Evolutionary conservation across 108 stramenopile genomes (phyloP), one percentile per base, ranked within the genome.

Genomic region (Nitzschia sp.): DNA sequence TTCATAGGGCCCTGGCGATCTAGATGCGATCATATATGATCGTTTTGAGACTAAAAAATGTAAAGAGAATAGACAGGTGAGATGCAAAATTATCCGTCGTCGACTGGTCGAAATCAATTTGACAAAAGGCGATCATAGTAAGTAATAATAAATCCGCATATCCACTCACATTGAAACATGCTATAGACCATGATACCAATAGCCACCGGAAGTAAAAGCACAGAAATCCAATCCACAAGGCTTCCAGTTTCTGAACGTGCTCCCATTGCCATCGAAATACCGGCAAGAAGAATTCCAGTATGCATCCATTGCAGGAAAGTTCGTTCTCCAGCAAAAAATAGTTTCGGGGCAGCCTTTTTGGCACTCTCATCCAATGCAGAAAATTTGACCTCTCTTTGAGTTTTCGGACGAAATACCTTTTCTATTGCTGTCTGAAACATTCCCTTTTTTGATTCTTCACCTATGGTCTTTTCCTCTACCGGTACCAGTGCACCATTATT

Each of bases 291-390:
- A 31, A 95, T 77, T 45, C 88, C 77, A 30, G 83, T 74, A 58
- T 93, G 89, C 78, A 96, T 72, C 97, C 97, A 98, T 28, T 91
- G 88, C 60, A 98, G 56, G 64, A 96, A 96, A 5, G 97, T 98
- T 17, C 97, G 81, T 64, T 98, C 97, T 54, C 92, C 96, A 29
- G 97, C 93, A 75, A 94, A 94, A 69, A 89, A 94, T 21, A 94
- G 85, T 69, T 85, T 87, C 58, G 94, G 96, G 2, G 60, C 60
- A 22, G 41, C 60, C 60, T 61, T 61, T 44, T 61, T 61, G 41
- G 60, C 60, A 45, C 60, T 61, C 44, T 41, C 60, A 45, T 61
- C 60, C 60, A 61, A 45, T 0, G 60, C 60, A 19, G 60, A 61
- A 34, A 61, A 61, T 25, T 41, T 61, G 1, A 61, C 38, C 17